Evolutionary conservation across 495 filamentous ascomycete genomes (phyloP), one percentile per base, ranked within the genome.

Genomic region (Penicillium coffeae): DNA sequence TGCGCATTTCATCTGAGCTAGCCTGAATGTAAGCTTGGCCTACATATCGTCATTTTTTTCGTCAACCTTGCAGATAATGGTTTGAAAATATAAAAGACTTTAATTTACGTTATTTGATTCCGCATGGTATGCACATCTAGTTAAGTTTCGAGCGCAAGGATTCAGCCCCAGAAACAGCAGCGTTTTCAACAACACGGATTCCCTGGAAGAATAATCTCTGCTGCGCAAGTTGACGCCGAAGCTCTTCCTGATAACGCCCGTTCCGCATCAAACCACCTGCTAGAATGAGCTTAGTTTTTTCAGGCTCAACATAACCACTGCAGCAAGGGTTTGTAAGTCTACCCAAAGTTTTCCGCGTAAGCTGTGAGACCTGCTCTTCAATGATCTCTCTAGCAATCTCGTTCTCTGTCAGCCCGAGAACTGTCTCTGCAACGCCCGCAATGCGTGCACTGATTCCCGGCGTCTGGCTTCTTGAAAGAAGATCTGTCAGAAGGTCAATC

Each of bases 201-300:
- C 15, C 37, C 2, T 16, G 42, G 34, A 62, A 62, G 3, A 16
- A 19, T 10, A 59, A 38, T 1, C 40, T 25, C 19, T 39, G 39
- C 3, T 48, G 14, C 6, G 22, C 37, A 22, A 62, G 34, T 10
- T 52, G 43, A 7, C 33, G 4, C 13, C 45, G 35, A 18, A 62
- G 15, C n/a, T 10, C 16, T 8, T 36, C 13, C 22, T 53, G 52
- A 52, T 67, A 63, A 18, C 14, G 21, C 2, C 35, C 44, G 46
- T 61, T 54, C 16, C 50, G 59, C 46, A 64, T 55, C 42, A 65
- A 25, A 3, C 64, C 64, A 8, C 62, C 64, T 1, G 62, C 49
- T 8, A 68, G 40, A 1, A 65, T 46, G 25, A 66, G 38, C 13
- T 54, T 53, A 1, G 55, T 59, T 10, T 45, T 21, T 20, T 51